Base-by-base conservation (phyloP, 1,284 basidiomycete species). In the Ceratobasidium sp. region DNA sequence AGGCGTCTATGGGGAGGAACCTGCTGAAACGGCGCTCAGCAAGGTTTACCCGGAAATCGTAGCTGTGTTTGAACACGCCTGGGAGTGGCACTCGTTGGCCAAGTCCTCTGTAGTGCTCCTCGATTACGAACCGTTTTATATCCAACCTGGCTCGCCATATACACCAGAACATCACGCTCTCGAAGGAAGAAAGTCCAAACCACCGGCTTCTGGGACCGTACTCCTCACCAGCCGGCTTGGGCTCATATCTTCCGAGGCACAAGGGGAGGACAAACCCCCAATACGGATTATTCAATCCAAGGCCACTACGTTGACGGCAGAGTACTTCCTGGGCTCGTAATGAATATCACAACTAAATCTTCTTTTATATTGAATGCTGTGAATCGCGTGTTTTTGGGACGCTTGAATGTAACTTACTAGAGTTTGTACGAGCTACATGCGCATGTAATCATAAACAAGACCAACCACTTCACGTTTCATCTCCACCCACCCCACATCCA, bases 191-290 rank as follows among this genome's bases (percentile, higher is more conserved):
- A 23, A 26, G 50, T 6, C 34, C 8, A 67, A 67, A 30, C 32
- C 2, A 18, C 64, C 64, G 23, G 30, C 50, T 3, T 55, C 64
- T 12, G 23, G 34, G 3, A 5, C 32, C 6, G 55, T 67, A 53
- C 26, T 67, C 9, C 21, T 67, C 26, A 67, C 64, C 21, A 67
- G 48, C 30, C 48, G 50, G 8, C 64, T 67, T 18, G 64, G 64
- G 9, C 34, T 67, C 8, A 39, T 21, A 2, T 67, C 64, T 34
- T 67, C 64, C 10, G 21, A 45, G 32, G 48, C 64, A 41, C 2
- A 3, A 16, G 64, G 64, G 23, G 18, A 23, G 4, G n/a, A 12
- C 14, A 36, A 23, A 18, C n/a, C n/a, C 10, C 50, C 52, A 18
- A 18, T 14, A 4, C 23, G 34, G 16, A 67, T 36, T 18, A 14